Evolutionary conservation across 163 green algal species (phyloP).

Genomic region (Chlamydomonas reinhardtii): DNA sequence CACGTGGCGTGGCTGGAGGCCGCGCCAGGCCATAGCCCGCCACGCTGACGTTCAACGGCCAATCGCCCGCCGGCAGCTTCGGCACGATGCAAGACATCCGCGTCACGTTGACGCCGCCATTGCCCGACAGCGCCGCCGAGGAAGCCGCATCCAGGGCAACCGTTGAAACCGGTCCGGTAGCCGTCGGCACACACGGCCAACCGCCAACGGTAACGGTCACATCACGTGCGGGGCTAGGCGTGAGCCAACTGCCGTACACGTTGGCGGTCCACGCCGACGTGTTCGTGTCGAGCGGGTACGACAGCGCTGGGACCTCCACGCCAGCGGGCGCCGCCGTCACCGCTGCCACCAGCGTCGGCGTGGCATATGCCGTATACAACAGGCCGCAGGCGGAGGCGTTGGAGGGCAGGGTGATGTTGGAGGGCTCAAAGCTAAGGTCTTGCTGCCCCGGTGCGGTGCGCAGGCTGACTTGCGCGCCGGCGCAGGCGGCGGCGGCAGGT

Average conservation of each 20-base stretch:
- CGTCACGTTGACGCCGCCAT: not conserved
- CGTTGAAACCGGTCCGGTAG: no score
- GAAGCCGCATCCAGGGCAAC: not conserved
- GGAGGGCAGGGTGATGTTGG: not conserved
- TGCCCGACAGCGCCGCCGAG: not conserved
- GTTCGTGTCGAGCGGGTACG: not conserved
- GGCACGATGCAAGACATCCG: constrained; percentile 1
- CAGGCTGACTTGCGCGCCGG: not conserved
- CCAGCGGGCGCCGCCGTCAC: not conserved
- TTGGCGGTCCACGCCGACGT: not conserved
- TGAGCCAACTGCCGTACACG: not conserved
- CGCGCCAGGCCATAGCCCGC: constrained; percentile 3
- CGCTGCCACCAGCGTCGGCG: not conserved
- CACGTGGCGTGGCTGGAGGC: not conserved
- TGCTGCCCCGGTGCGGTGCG: not conserved
- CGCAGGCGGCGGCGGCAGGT: not conserved
- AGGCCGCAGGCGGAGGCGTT: not conserved
- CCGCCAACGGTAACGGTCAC: not conserved
- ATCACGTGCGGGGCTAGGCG: not conserved
- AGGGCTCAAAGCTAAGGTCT: not conserved
- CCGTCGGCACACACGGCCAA: not conserved
- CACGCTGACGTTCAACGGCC: constrained; percentile 7
- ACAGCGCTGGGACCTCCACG: not conserved
- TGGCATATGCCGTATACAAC: not conserved
- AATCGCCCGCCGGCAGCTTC: constrained; percentile 27